phyloP scores from a whole-genome alignment of 192 early-diverging fungal species.

The Irineochytrium annulatum region DNA sequence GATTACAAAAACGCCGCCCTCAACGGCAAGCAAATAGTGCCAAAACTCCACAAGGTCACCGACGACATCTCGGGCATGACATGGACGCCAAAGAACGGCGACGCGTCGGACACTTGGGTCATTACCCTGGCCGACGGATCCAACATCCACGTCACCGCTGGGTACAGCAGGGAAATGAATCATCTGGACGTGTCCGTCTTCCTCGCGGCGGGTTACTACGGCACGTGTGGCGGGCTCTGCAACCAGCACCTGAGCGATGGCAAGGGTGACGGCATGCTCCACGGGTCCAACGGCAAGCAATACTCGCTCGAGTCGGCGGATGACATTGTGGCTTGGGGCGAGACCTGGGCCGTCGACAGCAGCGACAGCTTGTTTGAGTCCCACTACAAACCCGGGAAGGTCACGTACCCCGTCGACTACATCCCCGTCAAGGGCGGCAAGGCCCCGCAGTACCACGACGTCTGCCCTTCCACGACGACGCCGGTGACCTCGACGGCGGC shows the following conservation, averaged over 20 bases:
- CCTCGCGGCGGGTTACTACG: neutral
- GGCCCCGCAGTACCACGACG: neutral
- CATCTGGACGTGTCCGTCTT: neutral
- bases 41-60: neutral
- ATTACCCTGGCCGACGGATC: neutral
- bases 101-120: neutral
- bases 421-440: neutral
- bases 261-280: neutral
- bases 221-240: neutral
- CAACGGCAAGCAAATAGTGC: no score
- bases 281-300: neutral
- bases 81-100: neutral
- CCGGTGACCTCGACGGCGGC: neutral
- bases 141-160: neutral
- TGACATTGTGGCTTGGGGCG: neutral
- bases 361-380: neutral
- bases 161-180: neutral
- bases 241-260: neutral
- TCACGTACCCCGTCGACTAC: neutral
- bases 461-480: neutral
- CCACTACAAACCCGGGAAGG: neutral
- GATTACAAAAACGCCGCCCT: no score
- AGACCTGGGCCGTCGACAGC: neutral
- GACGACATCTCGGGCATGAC: neutral
- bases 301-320: neutral